phyloP scores from a whole-genome alignment of 129 eudicot genomes.

The Logfia minima region DNA sequence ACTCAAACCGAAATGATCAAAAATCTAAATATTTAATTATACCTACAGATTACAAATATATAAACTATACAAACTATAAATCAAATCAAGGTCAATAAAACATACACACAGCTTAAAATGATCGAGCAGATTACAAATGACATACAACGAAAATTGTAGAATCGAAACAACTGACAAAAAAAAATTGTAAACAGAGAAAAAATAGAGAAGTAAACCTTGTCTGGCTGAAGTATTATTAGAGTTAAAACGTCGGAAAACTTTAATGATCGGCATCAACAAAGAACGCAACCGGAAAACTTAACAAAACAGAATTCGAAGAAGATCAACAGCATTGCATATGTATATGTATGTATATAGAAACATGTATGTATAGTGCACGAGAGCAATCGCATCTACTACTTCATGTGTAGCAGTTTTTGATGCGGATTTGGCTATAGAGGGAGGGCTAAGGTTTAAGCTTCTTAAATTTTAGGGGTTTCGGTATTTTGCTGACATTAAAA shows the following conservation, averaged over 20 bases:
- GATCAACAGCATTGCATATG: conserved; percentile 25
- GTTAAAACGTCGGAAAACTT: conserved; percentile 32
- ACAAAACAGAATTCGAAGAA: background rate
- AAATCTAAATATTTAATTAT: background rate
- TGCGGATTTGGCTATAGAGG: background rate
- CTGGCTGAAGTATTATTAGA: conserved; percentile 16
- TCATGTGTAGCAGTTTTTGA: background rate
- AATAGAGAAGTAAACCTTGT: conserved; percentile 23
- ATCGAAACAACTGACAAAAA: background rate
- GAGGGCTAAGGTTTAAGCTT: background rate
- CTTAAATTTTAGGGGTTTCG: background rate
- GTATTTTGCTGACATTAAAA: too few relatives aligned
- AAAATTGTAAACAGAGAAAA: background rate
- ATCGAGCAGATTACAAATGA: background rate
- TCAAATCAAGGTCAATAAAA: background rate
- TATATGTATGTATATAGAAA: background rate
- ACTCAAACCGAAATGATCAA: background rate
- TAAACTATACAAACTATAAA: background rate
- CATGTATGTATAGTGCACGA: background rate
- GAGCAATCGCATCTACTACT: conserved; percentile 14
- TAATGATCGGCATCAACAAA: conserved; percentile 27
- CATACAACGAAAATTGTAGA: background rate
- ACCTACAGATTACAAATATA: background rate
- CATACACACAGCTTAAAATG: background rate
- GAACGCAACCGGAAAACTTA: conserved; percentile 18